Base-by-base conservation (phyloP, 192 early-diverging fungal genomes). In the Rhizophlyctis rosea region DNA sequence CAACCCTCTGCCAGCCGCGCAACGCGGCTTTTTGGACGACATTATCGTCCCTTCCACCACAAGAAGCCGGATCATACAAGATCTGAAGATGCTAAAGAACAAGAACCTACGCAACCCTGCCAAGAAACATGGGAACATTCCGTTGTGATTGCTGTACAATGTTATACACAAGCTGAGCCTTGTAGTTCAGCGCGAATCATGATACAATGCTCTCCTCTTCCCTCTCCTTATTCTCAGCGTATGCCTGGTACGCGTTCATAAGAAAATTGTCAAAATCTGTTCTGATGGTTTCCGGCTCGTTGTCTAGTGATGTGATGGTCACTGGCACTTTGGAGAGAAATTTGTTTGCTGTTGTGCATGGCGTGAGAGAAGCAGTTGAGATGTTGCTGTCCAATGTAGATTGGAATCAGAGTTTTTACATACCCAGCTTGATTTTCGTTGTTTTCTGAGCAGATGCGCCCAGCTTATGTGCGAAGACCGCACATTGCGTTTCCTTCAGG, bases 71-170 rank as follows among this genome's bases (percentile, higher is more conserved):
- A 84, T 98, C 69, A 95, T 98, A 73, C 86, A 94, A 61, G 94
- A 95, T 65, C 79, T 98, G 59, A 78, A 81, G 31, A 79, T 92
- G 69, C 73, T 98, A 57, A 82, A 85, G 62, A 56, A 63, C 61
- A 98, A 98, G 78, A 77, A 87, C 61, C 72, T 77, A 47, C 64
- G 62, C 60, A 90, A 90, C 69, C 94, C 92, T 31, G 65, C 74
- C 68, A 96, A 96, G 79, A 98, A 98, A 79, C 95, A 98, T 72
- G 92, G 91, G 49, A 96, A 94, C 69, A 87, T 94, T 59, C 95
- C 95, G 21, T 69, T 98, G 61, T 95, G n/a, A n/a, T n/a, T n/a
- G n/a, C n/a, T n/a, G n/a, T n/a, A n/a, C n/a, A n/a, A 85, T n/a
- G n/a, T n/a, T n/a, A n/a, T n/a, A n/a, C n/a, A n/a, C n/a, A 58